Percentiles rank a stretch among this genome's conserved stretches.
Evolutionary conservation across 169 alveolate genomes (phyloP).

Genomic region (Theileria parva): DNA sequence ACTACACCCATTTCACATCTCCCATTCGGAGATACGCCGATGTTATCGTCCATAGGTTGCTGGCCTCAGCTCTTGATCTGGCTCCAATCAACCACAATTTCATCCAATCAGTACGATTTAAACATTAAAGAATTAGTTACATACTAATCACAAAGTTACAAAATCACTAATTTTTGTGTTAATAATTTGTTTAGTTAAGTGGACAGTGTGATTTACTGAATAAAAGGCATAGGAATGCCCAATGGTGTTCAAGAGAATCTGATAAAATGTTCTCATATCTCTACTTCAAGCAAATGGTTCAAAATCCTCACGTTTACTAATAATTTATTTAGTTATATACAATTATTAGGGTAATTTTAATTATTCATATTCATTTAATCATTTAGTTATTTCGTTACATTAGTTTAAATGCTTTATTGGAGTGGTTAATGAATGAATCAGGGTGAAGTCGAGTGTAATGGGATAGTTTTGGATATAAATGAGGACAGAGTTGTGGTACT

Average conservation of each 20-base stretch:
- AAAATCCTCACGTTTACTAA: not conserved
- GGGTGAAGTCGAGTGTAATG: conserved; percentile 51
- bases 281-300: conserved; percentile 81
- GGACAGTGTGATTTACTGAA: conserved; percentile 90
- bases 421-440: conserved; percentile 34
- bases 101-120: conserved; percentile 39
- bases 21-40: conserved; percentile 99
- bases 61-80: conserved; percentile 73
- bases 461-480: conserved; percentile 71
- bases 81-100: conserved; percentile 62
- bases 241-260: conserved; percentile 90
- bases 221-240: conserved; percentile 89
- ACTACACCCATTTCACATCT: conserved; percentile 99
- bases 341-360: not conserved
- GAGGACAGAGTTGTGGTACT: conserved; percentile 72
- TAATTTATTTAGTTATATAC: not conserved
- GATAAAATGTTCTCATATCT: conserved; percentile 86
- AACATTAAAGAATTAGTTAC: not conserved
- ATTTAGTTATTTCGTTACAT: too few relatives aligned
- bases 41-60: conserved; percentile 93
- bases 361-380: not conserved
- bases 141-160: not conserved
- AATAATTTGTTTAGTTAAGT: conserved; percentile 74
- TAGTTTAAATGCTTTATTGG: not conserved
- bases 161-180: not conserved